Evolutionary conservation across 495 filamentous ascomycete species (phyloP), one percentile per base, ranked within the genome.

Genomic region (Astrothelium subdiscretum): DNA sequence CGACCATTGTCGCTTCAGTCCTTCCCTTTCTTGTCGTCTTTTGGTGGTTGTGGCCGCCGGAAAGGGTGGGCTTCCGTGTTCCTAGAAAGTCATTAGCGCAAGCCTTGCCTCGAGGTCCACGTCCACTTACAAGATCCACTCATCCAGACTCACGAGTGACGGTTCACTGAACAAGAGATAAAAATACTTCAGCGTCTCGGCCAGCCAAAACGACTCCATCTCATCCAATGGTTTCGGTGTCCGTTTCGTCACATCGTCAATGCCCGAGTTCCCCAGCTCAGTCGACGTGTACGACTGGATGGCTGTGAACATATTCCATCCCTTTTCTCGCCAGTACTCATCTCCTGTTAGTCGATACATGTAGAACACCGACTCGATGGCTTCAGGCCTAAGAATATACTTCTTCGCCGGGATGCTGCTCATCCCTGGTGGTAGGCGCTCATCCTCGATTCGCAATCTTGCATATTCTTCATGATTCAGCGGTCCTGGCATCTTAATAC

Each of bases 341-440:
- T 94, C 88, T 59, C 90, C 91, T 0, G 91, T 96, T 65, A 94
- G 85, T 68, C 91, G 88, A 77, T 88, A 95, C 87, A 96, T 90
- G 77, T 95, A 91, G 80, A 90, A 96, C 15, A 96, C 90, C 1
- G 89, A 95, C 72, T 96, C 91, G 66, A 96, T 95, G 2, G 91
- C 91, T 77, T 96, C 91, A 51, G 91, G 91, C 52, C 87, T 76
- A n/a, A 97, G 81, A 61, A 92, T 86, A 70, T 97, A 97, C 48
- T 81, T 78, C 29, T 76, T 75, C 38, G 75, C 77, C 8, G 69
- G 73, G 59, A 96, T 81, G 22, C 71, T 73, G 2, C 78, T 76
- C 68, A 91, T 84, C 10, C 91, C 92, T 1, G 79, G 72, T 1
- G 87, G 87, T 11, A 95, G 72, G 18, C 79, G 75, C 44, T 88